These are phyloP conservation scores for Nepenthes mirabilis DNA, from an alignment of 148 eudicot species.

Conservation along the genomic window DNA sequence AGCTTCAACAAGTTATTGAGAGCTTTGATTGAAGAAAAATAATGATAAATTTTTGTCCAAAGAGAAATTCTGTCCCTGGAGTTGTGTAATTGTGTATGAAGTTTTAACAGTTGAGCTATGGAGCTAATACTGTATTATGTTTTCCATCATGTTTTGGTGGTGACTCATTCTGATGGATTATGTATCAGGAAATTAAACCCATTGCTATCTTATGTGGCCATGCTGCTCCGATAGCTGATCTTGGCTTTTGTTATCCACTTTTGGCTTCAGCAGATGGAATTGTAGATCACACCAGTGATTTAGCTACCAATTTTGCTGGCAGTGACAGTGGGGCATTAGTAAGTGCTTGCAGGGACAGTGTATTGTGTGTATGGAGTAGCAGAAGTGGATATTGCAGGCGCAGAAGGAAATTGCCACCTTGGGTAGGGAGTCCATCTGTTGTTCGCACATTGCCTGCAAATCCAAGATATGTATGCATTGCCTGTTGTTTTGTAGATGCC, in stretches of 20 bases:
- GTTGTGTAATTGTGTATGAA: no score
- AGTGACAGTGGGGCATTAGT: slow-evolving; percentile 49
- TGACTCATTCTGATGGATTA: neutral
- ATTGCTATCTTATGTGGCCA: slow-evolving; percentile 87
- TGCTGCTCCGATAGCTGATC: slow-evolving; percentile 74
- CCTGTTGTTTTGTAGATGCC: slow-evolving; percentile 34
- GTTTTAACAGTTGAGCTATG: no score
- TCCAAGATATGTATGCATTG: slow-evolving; percentile 72
- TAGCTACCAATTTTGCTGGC: slow-evolving; percentile 17
- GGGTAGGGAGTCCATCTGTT: slow-evolving; percentile 78
- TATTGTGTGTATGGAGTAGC: slow-evolving; percentile 90
- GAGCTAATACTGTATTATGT: no score
- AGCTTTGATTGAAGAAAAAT: no score
- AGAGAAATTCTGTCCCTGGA: no score
- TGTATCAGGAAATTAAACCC: slow-evolving; percentile 69
- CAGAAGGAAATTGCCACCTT: slow-evolving; percentile 87
- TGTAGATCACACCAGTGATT: slow-evolving; percentile 21
- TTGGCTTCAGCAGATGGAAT: slow-evolving; percentile 39
- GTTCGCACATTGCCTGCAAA: slow-evolving; percentile 55
- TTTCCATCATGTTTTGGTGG: neutral
- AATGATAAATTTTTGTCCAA: no score
- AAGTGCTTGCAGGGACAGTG: slow-evolving; percentile 91
- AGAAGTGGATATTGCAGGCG: slow-evolving; percentile 88
- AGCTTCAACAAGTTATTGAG: no score
- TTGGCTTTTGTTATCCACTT: slow-evolving; percentile 62